Evolutionary conservation across 2,329 filamentous ascomycete genomes (phyloP).

Genomic region (Ophiostoma tasmaniense): DNA sequence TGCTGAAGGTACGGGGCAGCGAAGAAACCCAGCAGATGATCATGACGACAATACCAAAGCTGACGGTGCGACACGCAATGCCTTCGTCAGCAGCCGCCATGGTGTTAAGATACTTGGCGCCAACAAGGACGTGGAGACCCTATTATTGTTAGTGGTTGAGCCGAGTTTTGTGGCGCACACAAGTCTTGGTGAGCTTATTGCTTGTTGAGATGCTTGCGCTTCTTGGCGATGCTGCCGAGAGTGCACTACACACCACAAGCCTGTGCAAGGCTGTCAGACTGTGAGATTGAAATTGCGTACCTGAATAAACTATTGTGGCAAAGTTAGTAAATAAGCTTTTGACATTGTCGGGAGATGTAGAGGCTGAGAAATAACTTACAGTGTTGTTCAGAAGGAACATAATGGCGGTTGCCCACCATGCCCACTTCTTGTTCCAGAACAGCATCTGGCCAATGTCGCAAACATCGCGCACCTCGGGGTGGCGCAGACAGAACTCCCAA

Average conservation of each 20-base stretch:
- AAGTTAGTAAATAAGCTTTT: conserved; percentile 8
- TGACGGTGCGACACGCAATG: conserved; percentile 63
- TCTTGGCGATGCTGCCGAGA: conserved; percentile 3
- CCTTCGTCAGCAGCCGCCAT: conserved; percentile 62
- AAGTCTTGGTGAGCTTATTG: not conserved
- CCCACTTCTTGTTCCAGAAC: conserved; percentile 75
- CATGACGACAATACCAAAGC: conserved; percentile 66
- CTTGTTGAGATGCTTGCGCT: not conserved
- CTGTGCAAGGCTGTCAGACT: not conserved
- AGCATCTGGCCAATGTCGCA: conserved; percentile 95
- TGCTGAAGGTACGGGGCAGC: conserved; percentile 74
- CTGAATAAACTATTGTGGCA: conserved; percentile 56
- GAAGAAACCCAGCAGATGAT: conserved; percentile 71
- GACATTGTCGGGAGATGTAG: not conserved
- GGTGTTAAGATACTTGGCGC: conserved; percentile 82
- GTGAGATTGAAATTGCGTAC: conserved; percentile 27
- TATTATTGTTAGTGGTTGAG: conserved; percentile 25
- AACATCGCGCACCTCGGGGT: conserved; percentile 85
- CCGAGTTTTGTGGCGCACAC: not conserved
- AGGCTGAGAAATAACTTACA: conserved; percentile 21
- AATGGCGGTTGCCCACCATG: conserved; percentile 59
- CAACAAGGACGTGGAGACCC: conserved; percentile 74
- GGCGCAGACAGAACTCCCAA: conserved; percentile 83
- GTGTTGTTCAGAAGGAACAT: conserved; percentile 96
- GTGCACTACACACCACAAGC: conserved; percentile 21